Evolutionary conservation across 305 asterid species (phyloP).

Genomic region (Plantago coronopus): DNA sequence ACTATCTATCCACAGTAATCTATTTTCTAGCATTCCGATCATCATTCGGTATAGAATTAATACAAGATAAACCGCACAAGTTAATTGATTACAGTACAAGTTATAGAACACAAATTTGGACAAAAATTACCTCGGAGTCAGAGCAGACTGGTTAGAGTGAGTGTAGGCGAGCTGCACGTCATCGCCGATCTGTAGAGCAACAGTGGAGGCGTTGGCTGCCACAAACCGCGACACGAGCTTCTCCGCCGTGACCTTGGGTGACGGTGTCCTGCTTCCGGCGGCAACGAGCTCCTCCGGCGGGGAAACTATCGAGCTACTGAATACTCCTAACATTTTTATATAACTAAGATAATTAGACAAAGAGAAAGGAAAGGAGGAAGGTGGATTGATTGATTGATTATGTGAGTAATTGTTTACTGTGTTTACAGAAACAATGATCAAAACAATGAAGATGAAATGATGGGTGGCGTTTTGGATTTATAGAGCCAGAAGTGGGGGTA

Average conservation of each 20-base stretch:
- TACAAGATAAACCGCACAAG: no score
- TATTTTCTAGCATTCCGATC: no score
- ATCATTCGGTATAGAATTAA: no score
- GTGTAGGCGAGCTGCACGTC: slow-evolving; percentile 75
- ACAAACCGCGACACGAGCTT: slow-evolving; percentile 78
- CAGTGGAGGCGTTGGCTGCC: slow-evolving; percentile 59
- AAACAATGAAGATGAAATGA: slow-evolving; percentile 26
- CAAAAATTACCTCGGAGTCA: slow-evolving; percentile 62
- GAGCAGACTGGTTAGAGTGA: slow-evolving; percentile 60
- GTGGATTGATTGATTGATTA: slow-evolving; percentile 6
- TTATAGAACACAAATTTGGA: not conserved
- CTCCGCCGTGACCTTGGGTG: slow-evolving; percentile 82
- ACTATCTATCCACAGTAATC: no score
- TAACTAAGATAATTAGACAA: no score
- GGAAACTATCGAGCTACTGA: slow-evolving; percentile 74
- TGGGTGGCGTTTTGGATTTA: slow-evolving; percentile 36
- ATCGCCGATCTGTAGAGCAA: slow-evolving; percentile 74
- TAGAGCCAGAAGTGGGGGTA: slow-evolving; percentile 36
- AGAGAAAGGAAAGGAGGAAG: not conserved
- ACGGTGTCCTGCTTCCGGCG: slow-evolving; percentile 94
- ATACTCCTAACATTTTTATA: slow-evolving; percentile 76
- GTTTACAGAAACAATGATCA: slow-evolving; percentile 13
- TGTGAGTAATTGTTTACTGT: slow-evolving; percentile 14
- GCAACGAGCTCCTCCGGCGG: slow-evolving; percentile 99
- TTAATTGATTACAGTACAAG: no score